Evolutionary conservation across 805 yeast genomes (phyloP), one percentile per base, ranked within the genome.

Genomic region (Candida morakotiae): DNA sequence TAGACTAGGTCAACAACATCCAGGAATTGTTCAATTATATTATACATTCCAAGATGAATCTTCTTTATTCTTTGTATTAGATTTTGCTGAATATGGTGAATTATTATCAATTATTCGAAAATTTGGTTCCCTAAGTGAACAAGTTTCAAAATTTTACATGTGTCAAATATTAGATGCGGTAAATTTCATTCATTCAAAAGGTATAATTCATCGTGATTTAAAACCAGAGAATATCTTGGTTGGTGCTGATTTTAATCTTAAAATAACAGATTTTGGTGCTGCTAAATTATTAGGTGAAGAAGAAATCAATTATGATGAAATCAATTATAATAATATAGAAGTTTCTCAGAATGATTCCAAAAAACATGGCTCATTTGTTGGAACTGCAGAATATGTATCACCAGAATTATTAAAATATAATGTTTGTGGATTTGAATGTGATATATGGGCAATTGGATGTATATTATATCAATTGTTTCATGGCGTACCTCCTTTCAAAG

Each of bases 221-320:
- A 91, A 91, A 58, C 98, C 98, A 0, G 98, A 91, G 52, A 91
- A 91, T 55, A 84, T 91, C 34, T 59, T 91, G 47, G 74, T 93
- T 32, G 91, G 85, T 52, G 79, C 79, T 43, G 93, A 87, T 39
- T 87, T 89, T 76, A 81, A 86, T 51, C 64, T 93, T 42, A 87
- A 89, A 75, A 81, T 93, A 39, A 93, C 98, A 2, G 98, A 93
- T 62, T 93, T 93, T 60, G 98, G 98, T 9, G 95, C 98, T n/a
- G 98, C 98, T 1, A 87, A 86, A 56, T 66, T 87, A 4, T 62
- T 86, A 11, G 70, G 63, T 14, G 47, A 48, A 10, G 37, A 38
- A 24, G 43, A 41, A 3, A 35, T 40, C 23, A 55, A 54, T 34
- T 76, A 75, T 27, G 56, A 55, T 13, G 53, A 50, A 9, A 55